A percentile compares a stretch with the other conserved stretches of the same genome.
Conservation (phyloP, 2,329 filamentous ascomycete genomes). For the Hypoxylon sp. region DNA sequence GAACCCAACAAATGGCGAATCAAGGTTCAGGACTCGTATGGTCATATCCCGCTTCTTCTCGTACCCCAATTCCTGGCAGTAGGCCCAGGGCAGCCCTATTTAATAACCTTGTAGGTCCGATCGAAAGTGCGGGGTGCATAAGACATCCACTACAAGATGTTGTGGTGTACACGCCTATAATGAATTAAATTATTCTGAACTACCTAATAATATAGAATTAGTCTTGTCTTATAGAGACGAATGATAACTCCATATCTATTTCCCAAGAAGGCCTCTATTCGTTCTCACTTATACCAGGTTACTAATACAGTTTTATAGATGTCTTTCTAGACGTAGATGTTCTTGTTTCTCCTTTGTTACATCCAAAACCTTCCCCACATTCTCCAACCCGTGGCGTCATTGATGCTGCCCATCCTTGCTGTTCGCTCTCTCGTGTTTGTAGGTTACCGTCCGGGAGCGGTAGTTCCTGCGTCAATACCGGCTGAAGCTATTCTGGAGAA, state of each 20-base stretch:
- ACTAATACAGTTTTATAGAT: not conserved
- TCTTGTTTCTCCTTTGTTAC: slow-evolving; percentile 5
- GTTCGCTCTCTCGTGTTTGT: slow-evolving; percentile 12
- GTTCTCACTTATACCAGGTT: not conserved
- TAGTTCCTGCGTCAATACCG: slow-evolving; percentile 30
- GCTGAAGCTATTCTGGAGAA: slow-evolving; percentile 30
- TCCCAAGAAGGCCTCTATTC: not conserved
- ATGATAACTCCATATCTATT: not conserved
- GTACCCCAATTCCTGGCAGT: slow-evolving; percentile 33
- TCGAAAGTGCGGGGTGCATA: slow-evolving; percentile 39
- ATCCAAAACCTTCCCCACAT: slow-evolving; percentile 33
- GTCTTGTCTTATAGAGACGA: not conserved
- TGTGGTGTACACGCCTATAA: not conserved
- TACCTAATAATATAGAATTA: too few species aligned
- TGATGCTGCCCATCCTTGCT: slow-evolving; percentile 25
- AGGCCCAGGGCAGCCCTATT: too few species aligned
- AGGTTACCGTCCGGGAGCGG: slow-evolving; percentile 21
- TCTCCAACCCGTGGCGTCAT: slow-evolving; percentile 37
- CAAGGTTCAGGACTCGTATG: slow-evolving; percentile 24
- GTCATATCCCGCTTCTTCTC: slow-evolving; percentile 3
- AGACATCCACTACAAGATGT: slow-evolving; percentile 3
- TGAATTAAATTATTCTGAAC: not conserved
- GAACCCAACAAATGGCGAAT: slow-evolving; percentile 23
- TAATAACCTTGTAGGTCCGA: slow-evolving; percentile 7
- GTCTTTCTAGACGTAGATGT: not conserved